These are phyloP conservation scores for Hirschioporus abietinus DNA, from an alignment of 768 basidiomycete genomes.

Conservation along the genomic window DNA sequence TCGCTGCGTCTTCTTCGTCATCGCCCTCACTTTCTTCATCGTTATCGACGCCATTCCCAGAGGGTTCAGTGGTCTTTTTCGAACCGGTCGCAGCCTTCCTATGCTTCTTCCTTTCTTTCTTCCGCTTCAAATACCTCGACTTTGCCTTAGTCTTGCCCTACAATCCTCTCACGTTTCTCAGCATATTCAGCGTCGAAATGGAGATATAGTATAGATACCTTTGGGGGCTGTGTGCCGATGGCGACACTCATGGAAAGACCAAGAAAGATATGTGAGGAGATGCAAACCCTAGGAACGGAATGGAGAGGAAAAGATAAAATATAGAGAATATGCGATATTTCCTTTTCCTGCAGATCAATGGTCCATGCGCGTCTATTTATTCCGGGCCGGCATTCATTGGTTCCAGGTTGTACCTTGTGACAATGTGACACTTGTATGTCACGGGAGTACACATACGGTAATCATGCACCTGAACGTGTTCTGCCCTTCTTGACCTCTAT, in stretches of 20 bases:
- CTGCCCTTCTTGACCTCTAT: neutral
- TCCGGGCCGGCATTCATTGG: conserved; percentile 1
- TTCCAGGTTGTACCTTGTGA: neutral
- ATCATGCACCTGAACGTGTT: neutral
- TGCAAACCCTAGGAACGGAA: conserved; percentile 5
- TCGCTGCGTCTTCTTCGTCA: neutral
- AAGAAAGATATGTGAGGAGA: neutral
- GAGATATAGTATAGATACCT: neutral
- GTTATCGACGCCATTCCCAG: conserved; percentile 18
- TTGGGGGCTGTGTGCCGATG: neutral
- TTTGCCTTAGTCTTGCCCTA: conserved; percentile 69
- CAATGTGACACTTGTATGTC: neutral
- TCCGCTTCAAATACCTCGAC: conserved; percentile 65
- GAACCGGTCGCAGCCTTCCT: conserved; percentile 28
- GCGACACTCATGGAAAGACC: neutral
- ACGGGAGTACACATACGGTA: neutral
- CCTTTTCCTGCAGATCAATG: neutral
- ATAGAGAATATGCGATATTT: neutral
- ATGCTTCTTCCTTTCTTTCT: conserved; percentile 60
- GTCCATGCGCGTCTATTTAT: neutral
- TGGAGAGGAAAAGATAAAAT: conserved; percentile 2
- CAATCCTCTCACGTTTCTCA: conserved; percentile 3
- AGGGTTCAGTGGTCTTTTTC: conserved; percentile 18
- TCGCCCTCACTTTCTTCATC: conserved; percentile 15
- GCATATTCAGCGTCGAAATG: neutral